Percentiles rank a stretch among this genome's conserved stretches.
phyloP scores from a whole-genome alignment of 176 grass and related monocot genomes.

The Poa annua region DNA sequence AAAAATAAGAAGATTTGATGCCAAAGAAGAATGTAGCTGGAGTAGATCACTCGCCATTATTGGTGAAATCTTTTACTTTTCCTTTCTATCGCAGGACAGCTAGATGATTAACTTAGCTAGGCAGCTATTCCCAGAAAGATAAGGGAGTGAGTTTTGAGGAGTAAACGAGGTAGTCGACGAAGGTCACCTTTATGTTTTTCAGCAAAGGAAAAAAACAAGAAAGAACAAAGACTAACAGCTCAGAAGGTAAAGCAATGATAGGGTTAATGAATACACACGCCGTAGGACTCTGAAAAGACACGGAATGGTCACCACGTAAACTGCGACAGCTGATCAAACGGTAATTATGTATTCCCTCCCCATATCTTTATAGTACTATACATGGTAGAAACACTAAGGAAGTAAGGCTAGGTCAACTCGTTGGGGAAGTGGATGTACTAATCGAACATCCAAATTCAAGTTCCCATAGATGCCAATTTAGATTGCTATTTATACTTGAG shows the following conservation, averaged over 20 bases:
- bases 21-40: constrained; percentile 13
- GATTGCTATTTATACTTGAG: too few relatives aligned
- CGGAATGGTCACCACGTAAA: not conserved
- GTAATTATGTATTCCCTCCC: not conserved
- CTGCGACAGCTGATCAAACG: not conserved
- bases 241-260: not conserved
- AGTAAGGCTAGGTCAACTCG: too few relatives aligned
- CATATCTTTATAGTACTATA: not conserved
- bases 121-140: constrained; percentile 12
- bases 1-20: constrained; percentile 30
- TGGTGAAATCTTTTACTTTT: constrained; percentile 39
- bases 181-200: constrained; percentile 19
- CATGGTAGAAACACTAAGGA: not conserved
- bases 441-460: too few relatives aligned
- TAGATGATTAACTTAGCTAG: constrained; percentile 24
- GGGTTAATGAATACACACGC: not conserved
- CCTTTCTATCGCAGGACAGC: constrained; percentile 32
- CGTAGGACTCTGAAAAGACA: not conserved
- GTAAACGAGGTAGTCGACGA: constrained; percentile 24
- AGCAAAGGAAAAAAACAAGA: constrained; percentile 14
- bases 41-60: constrained; percentile 20
- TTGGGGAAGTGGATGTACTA: too few relatives aligned
- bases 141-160: constrained; percentile 10
- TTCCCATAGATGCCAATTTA: too few relatives aligned
- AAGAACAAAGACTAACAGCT: not conserved